Conservation (phyloP, 768 basidiomycete genomes). For the Rhizopogon roseolus region DNA sequence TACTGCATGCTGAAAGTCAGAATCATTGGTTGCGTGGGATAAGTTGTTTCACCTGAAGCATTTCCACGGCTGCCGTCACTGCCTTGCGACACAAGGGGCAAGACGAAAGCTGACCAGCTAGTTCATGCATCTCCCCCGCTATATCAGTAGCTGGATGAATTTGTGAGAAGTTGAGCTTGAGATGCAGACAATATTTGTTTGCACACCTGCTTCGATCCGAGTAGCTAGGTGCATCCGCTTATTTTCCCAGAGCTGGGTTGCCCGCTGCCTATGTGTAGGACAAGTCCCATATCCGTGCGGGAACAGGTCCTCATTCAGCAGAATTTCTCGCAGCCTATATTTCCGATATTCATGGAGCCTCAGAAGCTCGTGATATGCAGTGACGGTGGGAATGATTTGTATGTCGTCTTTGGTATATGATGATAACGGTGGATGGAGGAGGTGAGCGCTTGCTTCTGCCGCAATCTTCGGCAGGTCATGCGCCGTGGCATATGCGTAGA, state of each 20-base stretch:
- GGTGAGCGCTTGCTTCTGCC: slow-evolving; percentile 52
- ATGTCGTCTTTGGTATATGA: slow-evolving; percentile 50
- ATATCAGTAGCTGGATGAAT: slow-evolving; percentile 52
- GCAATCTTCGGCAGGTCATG: slow-evolving; percentile 44
- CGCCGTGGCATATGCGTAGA: slow-evolving; percentile 52
- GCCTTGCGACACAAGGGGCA: slow-evolving; percentile 59
- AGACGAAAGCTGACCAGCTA: slow-evolving; percentile 38
- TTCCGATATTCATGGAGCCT: slow-evolving; percentile 56
- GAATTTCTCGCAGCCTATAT: slow-evolving; percentile 43
- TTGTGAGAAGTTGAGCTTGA: slow-evolving; percentile 4
- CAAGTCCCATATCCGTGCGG: slow-evolving; percentile 71
- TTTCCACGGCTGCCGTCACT: slow-evolving; percentile 57
- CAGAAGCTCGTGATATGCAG: slow-evolving; percentile 61
- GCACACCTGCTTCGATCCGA: slow-evolving; percentile 50
- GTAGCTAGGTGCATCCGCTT: slow-evolving; percentile 39
- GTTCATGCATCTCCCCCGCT: slow-evolving; percentile 58
- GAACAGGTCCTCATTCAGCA: slow-evolving; percentile 61
- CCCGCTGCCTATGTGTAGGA: slow-evolving; percentile 41
- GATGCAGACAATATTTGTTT: neutral
- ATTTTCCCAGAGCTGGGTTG: slow-evolving; percentile 46
- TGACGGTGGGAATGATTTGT: slow-evolving; percentile 47
- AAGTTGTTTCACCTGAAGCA: slow-evolving; percentile 51
- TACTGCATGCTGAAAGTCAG: slow-evolving; percentile 37
- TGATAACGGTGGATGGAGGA: slow-evolving; percentile 49
- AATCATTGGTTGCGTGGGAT: neutral